phyloP scores from a whole-genome alignment of 306 rosid genomes.

The Oemleria cerasiformis region DNA sequence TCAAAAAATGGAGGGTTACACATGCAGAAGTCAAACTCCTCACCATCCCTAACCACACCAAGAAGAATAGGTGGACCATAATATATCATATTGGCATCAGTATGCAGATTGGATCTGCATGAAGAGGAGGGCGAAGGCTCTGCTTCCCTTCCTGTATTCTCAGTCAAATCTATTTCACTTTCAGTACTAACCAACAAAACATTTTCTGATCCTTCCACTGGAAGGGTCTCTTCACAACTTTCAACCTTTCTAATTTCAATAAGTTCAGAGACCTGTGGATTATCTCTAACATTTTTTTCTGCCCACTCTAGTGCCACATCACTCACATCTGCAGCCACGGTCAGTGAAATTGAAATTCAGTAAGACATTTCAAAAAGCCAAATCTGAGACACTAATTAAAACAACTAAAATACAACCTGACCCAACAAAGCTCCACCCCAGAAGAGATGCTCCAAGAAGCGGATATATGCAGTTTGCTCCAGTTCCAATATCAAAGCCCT shows the following conservation, averaged over 20 bases:
- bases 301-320: conserved; percentile 94
- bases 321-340: conserved; percentile 62
- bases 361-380: conserved; percentile 10
- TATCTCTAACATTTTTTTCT: conserved; percentile 52
- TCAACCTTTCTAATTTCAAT: conserved; percentile 80
- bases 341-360: conserved; percentile 8
- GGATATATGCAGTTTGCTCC: conserved; percentile 96
- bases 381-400: neutral
- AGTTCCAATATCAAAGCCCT: conserved; percentile 93
- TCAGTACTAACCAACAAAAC: conserved; percentile 19
- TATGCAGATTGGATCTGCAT: conserved; percentile 29
- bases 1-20: conserved; percentile 94
- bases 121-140: conserved; percentile 32
- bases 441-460: conserved; percentile 87
- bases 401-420: conserved; percentile 51
- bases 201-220: conserved; percentile 29
- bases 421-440: conserved; percentile 84
- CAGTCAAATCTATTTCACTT: conserved; percentile 21
- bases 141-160: conserved; percentile 23
- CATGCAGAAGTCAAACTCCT: conserved; percentile 92
- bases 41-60: conserved; percentile 70
- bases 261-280: conserved; percentile 59
- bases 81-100: conserved; percentile 34
- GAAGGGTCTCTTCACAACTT: conserved; percentile 20
- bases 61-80: conserved; percentile 71